phyloP scores from a whole-genome alignment of 208 protist genomes.

The Acanthamoeba royreba region DNA sequence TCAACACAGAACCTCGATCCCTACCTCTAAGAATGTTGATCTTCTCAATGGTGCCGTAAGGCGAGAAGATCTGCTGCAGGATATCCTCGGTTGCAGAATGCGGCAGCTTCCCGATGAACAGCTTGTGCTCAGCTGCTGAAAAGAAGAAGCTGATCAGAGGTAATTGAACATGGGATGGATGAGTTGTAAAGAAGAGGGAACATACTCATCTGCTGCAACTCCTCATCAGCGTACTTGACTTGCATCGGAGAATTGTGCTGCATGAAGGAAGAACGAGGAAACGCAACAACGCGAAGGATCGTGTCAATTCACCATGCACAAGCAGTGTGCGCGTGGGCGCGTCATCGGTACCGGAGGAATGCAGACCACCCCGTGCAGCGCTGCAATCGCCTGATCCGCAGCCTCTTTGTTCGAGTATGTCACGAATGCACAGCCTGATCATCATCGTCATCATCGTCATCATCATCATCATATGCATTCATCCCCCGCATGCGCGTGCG shows the following conservation, averaged over 20 bases:
- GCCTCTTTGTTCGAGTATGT: background rate
- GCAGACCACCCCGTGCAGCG: conserved; percentile 48
- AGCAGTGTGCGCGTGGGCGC: background rate
- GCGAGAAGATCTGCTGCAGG: conserved; percentile 58
- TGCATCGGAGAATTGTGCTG: background rate
- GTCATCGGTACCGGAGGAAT: conserved; percentile 39
- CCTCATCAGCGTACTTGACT: background rate
- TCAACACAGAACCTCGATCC: conserved; percentile 43
- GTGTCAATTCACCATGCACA: background rate
- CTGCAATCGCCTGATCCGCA: conserved; percentile 50
- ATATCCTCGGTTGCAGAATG: conserved; percentile 52
- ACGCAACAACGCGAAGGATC: no score
- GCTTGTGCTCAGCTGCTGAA: conserved; percentile 62
- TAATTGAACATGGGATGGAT: background rate
- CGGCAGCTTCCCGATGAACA: conserved; percentile 77
- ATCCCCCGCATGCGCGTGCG: background rate
- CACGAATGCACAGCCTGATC: conserved; percentile 59
- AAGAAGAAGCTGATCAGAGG: no score
- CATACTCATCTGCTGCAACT: background rate
- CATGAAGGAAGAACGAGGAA: background rate
- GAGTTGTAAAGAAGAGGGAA: background rate
- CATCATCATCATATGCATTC: no score
- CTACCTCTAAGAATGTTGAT: conserved; percentile 51
- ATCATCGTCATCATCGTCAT: no score
- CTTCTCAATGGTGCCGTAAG: conserved; percentile 65